These are phyloP conservation scores for Tulasnella sp. DNA, from an alignment of 768 basidiomycete genomes.

Conservation along the genomic window DNA sequence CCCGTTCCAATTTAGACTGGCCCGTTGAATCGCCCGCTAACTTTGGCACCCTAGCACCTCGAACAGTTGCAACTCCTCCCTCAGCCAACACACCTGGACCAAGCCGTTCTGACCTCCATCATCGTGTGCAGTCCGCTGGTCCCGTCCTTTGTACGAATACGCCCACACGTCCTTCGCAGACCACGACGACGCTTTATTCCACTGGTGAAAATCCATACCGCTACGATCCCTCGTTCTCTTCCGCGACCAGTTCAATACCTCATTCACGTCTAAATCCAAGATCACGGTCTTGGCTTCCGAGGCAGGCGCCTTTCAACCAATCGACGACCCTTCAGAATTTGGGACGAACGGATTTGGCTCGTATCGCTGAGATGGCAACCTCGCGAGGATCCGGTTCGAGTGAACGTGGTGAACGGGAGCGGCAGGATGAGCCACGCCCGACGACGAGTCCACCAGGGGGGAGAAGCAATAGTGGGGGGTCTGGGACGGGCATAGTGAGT, in stretches of 20 bases:
- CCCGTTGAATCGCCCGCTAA: background rate
- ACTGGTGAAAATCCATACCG: no score
- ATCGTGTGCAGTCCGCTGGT: no score
- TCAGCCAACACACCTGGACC: background rate
- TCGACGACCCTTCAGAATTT: no score
- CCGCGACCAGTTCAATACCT: no score
- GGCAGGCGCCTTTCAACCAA: no score
- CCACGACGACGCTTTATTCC: no score
- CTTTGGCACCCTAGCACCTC: background rate
- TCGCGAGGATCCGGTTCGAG: background rate
- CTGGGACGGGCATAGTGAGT: slow-evolving; percentile 6
- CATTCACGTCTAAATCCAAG: no score
- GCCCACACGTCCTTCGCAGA: no score
- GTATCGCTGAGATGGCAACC: slow-evolving; percentile 6
- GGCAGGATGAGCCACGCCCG: background rate
- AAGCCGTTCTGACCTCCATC: background rate
- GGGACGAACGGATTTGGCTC: background rate
- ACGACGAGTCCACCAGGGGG: background rate
- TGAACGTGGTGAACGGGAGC: background rate
- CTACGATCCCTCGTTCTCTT: no score
- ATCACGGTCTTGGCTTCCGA: no score
- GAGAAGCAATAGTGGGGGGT: background rate
- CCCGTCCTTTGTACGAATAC: no score
- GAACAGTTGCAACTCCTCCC: background rate
- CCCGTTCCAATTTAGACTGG: background rate